Evolutionary conservation across 2,329 filamentous ascomycete genomes (phyloP).

Genomic region (Arthrinium puccinioides): DNA sequence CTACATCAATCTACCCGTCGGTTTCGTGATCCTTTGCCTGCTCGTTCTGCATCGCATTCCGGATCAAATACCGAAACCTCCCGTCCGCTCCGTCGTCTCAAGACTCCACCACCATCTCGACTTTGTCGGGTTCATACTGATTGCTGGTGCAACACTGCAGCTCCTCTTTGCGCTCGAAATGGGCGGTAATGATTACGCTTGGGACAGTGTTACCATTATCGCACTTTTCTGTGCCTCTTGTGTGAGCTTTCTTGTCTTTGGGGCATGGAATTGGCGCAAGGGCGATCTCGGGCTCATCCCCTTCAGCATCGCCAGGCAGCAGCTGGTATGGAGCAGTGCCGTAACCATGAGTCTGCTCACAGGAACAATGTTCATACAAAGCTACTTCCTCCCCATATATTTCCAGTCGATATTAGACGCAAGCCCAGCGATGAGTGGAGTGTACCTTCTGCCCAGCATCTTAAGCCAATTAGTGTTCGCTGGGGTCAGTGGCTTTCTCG

Average conservation of each 20-base stretch:
- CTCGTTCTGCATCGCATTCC: constrained; percentile 5
- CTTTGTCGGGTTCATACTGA: constrained; percentile 16
- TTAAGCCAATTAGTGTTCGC: too few species aligned
- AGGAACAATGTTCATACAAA: neutral
- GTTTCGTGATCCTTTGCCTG: constrained; percentile 15
- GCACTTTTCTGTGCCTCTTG: constrained; percentile 23
- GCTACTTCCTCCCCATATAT: constrained; percentile 19
- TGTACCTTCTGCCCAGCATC: constrained; percentile 22
- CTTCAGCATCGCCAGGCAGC: constrained; percentile 32
- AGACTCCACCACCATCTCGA: constrained; percentile 17
- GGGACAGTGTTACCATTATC: constrained; percentile 25
- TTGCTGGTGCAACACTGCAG: constrained; percentile 29
- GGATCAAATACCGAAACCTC: constrained; percentile 8
- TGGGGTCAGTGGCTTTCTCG: too few species aligned
- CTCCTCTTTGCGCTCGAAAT: constrained; percentile 40
- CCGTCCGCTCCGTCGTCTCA: neutral
- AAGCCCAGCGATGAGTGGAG: constrained; percentile 21
- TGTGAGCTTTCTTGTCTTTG: constrained; percentile 25
- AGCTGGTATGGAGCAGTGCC: constrained; percentile 31
- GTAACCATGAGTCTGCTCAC: neutral
- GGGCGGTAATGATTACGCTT: constrained; percentile 29
- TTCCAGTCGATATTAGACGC: constrained; percentile 23
- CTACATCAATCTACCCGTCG: constrained; percentile 23
- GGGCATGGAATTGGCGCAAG: constrained; percentile 31
- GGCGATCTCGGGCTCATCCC: constrained; percentile 44